Percentiles rank a stretch among this genome's conserved stretches.
These are phyloP conservation scores for Pecoramyces ruminantium DNA, from an alignment of 192 early-diverging fungal genomes.

Conservation along the genomic window DNA sequence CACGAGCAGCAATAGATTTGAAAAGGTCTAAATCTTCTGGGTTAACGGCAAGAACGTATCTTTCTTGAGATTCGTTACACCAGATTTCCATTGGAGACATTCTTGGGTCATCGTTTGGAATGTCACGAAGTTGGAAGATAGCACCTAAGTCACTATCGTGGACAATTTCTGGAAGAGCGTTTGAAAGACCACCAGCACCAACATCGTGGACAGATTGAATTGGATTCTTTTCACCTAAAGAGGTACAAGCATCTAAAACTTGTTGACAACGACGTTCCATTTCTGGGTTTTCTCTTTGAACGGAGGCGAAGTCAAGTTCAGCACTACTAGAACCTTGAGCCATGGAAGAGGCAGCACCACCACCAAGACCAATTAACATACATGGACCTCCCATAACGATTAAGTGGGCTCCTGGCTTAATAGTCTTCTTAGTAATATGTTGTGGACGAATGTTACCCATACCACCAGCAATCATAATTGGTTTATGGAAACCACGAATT, in stretches of 20 bases:
- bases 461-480: constrained; percentile 98
- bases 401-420: constrained; percentile 60
- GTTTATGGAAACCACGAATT: constrained; percentile 94
- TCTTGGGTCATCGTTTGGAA: constrained; percentile 74
- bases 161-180: constrained; percentile 94
- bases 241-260: constrained; percentile 88
- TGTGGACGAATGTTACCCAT: constrained; percentile 78
- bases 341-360: constrained; percentile 95
- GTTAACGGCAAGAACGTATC: constrained; percentile 87
- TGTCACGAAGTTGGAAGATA: constrained; percentile 71
- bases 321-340: constrained; percentile 60
- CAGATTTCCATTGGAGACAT: constrained; percentile 99
- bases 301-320: constrained; percentile 90
- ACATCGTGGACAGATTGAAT: constrained; percentile 96
- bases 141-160: constrained; percentile 88
- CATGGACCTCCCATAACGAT: constrained; percentile 89
- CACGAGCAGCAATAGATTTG: constrained; percentile 60
- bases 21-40: constrained; percentile 51
- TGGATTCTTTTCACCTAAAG: constrained; percentile 59
- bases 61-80: constrained; percentile 99
- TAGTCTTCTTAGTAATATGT: constrained; percentile 77
- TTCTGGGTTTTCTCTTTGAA: constrained; percentile 98
- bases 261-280: constrained; percentile 96
- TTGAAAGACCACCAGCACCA: constrained; percentile 95
- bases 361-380: constrained; percentile 98